A percentile compares a stretch with the other conserved stretches of the same genome.
Evolutionary conservation across 1,139 yeast species (phyloP).

Genomic region (Scheffersomyces cryptocercus): DNA sequence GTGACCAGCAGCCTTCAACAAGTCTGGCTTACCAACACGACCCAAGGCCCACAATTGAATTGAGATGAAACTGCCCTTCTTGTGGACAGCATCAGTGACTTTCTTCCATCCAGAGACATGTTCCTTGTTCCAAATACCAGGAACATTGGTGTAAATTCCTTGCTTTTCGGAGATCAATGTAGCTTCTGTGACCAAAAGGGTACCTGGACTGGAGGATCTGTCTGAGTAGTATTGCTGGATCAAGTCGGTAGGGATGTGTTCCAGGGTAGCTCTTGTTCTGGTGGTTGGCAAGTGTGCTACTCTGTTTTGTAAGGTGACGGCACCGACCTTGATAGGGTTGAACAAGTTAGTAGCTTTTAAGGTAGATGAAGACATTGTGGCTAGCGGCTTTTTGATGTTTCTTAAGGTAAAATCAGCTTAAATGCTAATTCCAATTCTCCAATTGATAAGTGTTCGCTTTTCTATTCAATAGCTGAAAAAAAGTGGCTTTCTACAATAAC

Average conservation of each 20-base stretch:
- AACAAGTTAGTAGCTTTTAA: constrained; percentile 7
- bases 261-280: constrained; percentile 15
- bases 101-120: constrained; percentile 12
- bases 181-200: constrained; percentile 37
- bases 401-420: background rate
- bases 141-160: constrained; percentile 20
- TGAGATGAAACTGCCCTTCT: constrained; percentile 10
- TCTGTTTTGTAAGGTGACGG: constrained; percentile 2
- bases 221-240: constrained; percentile 28
- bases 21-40: constrained; percentile 13
- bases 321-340: constrained; percentile 7
- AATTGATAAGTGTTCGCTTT: too few relatives aligned
- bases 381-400: background rate
- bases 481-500: too few relatives aligned
- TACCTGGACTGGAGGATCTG: constrained; percentile 33
- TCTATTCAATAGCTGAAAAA: too few relatives aligned
- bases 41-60: constrained; percentile 15
- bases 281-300: constrained; percentile 8
- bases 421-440: too few relatives aligned
- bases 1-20: constrained; percentile 12
- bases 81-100: constrained; percentile 13
- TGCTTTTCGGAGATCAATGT: constrained; percentile 23
- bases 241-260: constrained; percentile 13
- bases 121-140: constrained; percentile 12
- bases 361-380: constrained; percentile 3